Evolutionary conservation across 306 rosid species (phyloP).

Genomic region (cucumber (Cucumis sativus)): Cucumber_9930_V3 NC_026655.2:13387501-13388000

Average conservation of each 20-base stretch:
- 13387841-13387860: constrained; percentile 32
- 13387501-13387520: not conserved
- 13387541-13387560: not conserved
- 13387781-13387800: constrained; percentile 82
- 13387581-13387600: not conserved
- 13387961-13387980: not conserved
- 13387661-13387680: not conserved
- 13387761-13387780: constrained; percentile 47
- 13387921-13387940: not conserved
- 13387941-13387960: not conserved
- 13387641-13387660: not conserved
- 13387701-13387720: constrained; percentile 66
- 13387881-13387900: constrained; percentile 11
- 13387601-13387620: not conserved
- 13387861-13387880: constrained; percentile 49
- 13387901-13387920: not conserved
- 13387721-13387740: constrained; percentile 62
- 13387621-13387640: not conserved
- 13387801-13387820: constrained; percentile 71
- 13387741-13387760: constrained; percentile 77
- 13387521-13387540: not conserved
- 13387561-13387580: not conserved
- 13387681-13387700: constrained; percentile 82
- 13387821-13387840: constrained; percentile 21
- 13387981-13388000: not conserved